Base-by-base conservation (phyloP, 768 basidiomycete species). In the Scleroderma bovista region DNA sequence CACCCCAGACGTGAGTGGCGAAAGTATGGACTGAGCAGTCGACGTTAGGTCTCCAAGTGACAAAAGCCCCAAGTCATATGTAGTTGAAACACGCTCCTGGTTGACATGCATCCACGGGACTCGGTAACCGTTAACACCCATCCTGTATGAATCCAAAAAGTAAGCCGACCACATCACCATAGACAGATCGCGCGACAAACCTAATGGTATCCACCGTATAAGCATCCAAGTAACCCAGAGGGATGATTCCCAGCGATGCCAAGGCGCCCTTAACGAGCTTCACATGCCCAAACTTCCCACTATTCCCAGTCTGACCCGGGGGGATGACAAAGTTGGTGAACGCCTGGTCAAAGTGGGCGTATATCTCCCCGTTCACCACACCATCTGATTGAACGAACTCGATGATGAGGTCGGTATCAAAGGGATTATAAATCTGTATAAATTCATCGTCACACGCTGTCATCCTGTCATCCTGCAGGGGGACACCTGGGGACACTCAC, bases 51-150 rank as follows among this genome's bases (percentile, higher is more conserved):
- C 64, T 15, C 10, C 49, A 1, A 56, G 40, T 20, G 57, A 63
- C 19, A 60, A 19, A 9, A 37, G 15, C 26, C 51, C 54, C 22
- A 54, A 17, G 22, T 57, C 46, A 53, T 84, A 86, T 9, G 60
- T 52, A 26, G 81, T 79, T 13, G 80, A 74, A 7, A 85, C 81
- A 40, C 60, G 56, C 36, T 63, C 65, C 61, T 85, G 81, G 31
- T 69, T 62, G 44, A 86, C 69, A 46, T 84, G 74, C 52, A 86
- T 63, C 83, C 82, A 86, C 11, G 85, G 84, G 38, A 86, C 62
- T 51, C 71, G 68, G 57, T 87, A 87, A 16, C 83, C 82, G 17
- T 75, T 74, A 13, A 67, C 56, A 3, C 76, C 81, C 11, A 80
- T 68, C 39, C 67, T 73, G 45, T 23, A 23, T 23, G 40, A 42